Percentiles rank a stretch among this genome's conserved stretches.
These are phyloP conservation scores for Pouteria glomerata DNA, from an alignment of 148 eudicot genomes.

Conservation along the genomic window DNA sequence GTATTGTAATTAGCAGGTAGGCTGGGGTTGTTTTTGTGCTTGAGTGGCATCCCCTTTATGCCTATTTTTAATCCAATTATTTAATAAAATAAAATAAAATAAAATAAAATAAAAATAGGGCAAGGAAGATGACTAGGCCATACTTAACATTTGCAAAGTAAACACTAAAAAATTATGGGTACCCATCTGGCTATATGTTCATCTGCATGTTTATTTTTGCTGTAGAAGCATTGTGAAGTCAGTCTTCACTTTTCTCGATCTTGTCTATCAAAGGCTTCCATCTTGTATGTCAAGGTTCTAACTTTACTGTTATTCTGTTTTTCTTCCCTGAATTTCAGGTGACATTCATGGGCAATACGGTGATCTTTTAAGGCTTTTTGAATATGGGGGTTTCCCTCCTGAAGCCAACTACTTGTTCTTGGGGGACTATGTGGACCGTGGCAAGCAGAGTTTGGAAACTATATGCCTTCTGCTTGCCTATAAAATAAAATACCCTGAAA, in stretches of 20 bases:
- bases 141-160: not conserved
- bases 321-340: conserved; percentile 35
- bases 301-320: not conserved
- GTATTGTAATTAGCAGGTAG: too few relatives aligned
- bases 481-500: conserved; percentile 70
- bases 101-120: not conserved
- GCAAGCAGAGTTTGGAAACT: conserved; percentile 72
- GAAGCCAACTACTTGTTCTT: conserved; percentile 68
- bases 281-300: not conserved
- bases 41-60: too few relatives aligned
- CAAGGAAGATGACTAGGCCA: not conserved
- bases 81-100: not conserved
- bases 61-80: too few relatives aligned
- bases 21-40: too few relatives aligned
- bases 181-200: not conserved
- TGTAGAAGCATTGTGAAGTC: not conserved
- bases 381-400: conserved; percentile 81
- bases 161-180: not conserved
- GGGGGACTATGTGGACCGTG: conserved; percentile 77
- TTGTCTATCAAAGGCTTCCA: not conserved
- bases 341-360: conserved; percentile 81
- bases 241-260: not conserved
- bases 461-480: conserved; percentile 68
- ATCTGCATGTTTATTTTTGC: not conserved
- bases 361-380: conserved; percentile 75